Conservation (phyloP, 2,329 filamentous ascomycete genomes). For the Fusarium humuli region DNA sequence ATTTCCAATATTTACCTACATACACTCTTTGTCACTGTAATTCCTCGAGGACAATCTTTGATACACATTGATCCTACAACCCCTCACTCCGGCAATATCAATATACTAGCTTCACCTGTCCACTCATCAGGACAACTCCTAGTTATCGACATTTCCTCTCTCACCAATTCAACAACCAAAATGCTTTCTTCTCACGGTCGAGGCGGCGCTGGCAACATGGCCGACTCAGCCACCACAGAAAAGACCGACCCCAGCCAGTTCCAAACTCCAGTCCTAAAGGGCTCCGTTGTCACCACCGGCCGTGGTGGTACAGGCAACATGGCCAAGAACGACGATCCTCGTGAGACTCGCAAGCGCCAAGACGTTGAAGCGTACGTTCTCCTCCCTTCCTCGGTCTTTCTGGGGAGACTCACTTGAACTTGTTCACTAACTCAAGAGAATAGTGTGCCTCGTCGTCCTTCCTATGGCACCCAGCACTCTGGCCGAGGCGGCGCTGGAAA, state of each 20-base stretch:
- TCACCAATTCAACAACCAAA: slow-evolving; percentile 20
- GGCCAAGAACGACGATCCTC: slow-evolving; percentile 76
- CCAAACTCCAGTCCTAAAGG: slow-evolving; percentile 85
- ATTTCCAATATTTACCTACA: background rate
- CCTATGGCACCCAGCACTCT: slow-evolving; percentile 71
- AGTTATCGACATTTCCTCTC: background rate
- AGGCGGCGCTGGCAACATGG: slow-evolving; percentile 82
- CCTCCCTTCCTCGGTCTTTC: background rate
- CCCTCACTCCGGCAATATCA: background rate
- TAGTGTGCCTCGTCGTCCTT: slow-evolving; percentile 66
- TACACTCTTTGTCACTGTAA: background rate
- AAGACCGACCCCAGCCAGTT: slow-evolving; percentile 72
- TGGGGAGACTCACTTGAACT: background rate
- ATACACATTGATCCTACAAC: background rate
- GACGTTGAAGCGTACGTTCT: slow-evolving; percentile 78
- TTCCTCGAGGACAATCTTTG: background rate
- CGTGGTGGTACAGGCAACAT: slow-evolving; percentile 92
- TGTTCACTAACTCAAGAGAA: slow-evolving; percentile 21
- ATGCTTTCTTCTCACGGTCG: slow-evolving; percentile 76
- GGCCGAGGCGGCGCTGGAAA: slow-evolving; percentile 84
- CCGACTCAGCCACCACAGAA: slow-evolving; percentile 63
- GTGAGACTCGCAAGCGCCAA: slow-evolving; percentile 81
- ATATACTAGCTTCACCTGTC: background rate
- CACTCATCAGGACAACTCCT: background rate
- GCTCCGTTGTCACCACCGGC: slow-evolving; percentile 86